Percentiles rank a stretch among this genome's conserved stretches.
Evolutionary conservation across 257 asterid species (phyloP).

Genomic region (Eucommia ulmoides): DNA sequence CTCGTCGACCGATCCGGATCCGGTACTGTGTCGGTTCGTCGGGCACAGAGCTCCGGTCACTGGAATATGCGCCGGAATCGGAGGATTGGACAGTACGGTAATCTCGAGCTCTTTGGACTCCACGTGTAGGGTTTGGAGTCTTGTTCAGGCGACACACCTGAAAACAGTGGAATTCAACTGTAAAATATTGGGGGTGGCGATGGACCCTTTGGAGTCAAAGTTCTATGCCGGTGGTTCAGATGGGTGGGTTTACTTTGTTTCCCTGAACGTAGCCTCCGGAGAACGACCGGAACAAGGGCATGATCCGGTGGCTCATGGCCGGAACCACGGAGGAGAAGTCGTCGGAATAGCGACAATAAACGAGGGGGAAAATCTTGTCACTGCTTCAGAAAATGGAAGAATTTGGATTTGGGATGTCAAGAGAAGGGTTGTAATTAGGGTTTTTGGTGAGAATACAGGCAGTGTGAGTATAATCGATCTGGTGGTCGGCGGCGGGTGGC

Average conservation of each 20-base stretch:
- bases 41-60: background rate
- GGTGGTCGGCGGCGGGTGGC: background rate
- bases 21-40: background rate
- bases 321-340: background rate
- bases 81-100: background rate
- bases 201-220: background rate
- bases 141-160: background rate
- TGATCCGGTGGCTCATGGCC: background rate
- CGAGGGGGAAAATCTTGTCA: background rate
- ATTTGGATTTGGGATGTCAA: background rate
- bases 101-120: background rate
- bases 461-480: background rate
- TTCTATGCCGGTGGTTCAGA: background rate
- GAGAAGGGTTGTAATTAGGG: background rate
- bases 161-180: background rate
- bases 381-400: background rate
- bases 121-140: background rate
- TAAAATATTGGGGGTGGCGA: background rate
- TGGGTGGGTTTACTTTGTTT: background rate
- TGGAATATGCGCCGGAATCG: background rate
- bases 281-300: background rate
- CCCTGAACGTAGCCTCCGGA: background rate
- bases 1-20: background rate
- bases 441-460: background rate
- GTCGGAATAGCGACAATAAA: background rate